phyloP scores from a whole-genome alignment of 2,329 filamentous ascomycete species.

The Aurifilum marmelostoma region DNA sequence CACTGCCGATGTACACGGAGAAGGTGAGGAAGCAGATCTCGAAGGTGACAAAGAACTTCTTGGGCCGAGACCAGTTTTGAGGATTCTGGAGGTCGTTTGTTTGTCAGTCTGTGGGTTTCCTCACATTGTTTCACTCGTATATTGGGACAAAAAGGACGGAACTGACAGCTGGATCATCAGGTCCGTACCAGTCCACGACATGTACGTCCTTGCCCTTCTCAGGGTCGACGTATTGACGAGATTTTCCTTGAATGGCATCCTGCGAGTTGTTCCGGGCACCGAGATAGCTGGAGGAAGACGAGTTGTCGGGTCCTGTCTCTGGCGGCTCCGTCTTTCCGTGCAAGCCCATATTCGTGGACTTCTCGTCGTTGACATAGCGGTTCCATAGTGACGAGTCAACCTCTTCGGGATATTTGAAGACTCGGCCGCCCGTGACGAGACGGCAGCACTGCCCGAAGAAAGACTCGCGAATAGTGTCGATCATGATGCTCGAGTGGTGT shows the following conservation, averaged over 20 bases:
- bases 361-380: slow-evolving; percentile 52
- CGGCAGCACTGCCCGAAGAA: slow-evolving; percentile 45
- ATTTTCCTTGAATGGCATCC: background rate
- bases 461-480: slow-evolving; percentile 43
- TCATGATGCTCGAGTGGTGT: slow-evolving; percentile 4
- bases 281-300: background rate
- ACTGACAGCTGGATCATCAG: slow-evolving; percentile 47
- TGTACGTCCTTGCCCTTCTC: slow-evolving; percentile 56
- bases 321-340: slow-evolving; percentile 42
- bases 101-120: background rate
- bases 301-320: background rate
- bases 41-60: slow-evolving; percentile 41
- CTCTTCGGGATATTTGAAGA: slow-evolving; percentile 51
- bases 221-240: slow-evolving; percentile 41
- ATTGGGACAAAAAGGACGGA: background rate
- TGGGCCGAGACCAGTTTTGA: slow-evolving; percentile 43
- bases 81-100: slow-evolving; percentile 33
- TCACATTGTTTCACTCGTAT: no score
- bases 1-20: slow-evolving; percentile 56
- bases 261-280: slow-evolving; percentile 1
- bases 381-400: slow-evolving; percentile 51
- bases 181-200: slow-evolving; percentile 55
- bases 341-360: slow-evolving; percentile 51
- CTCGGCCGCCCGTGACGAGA: slow-evolving; percentile 41
- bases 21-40: slow-evolving; percentile 49